A percentile compares a stretch with the other conserved stretches of the same genome.
These are phyloP conservation scores for Lentinula edodes DNA, from an alignment of 768 basidiomycete species.

Conservation along the genomic window DNA sequence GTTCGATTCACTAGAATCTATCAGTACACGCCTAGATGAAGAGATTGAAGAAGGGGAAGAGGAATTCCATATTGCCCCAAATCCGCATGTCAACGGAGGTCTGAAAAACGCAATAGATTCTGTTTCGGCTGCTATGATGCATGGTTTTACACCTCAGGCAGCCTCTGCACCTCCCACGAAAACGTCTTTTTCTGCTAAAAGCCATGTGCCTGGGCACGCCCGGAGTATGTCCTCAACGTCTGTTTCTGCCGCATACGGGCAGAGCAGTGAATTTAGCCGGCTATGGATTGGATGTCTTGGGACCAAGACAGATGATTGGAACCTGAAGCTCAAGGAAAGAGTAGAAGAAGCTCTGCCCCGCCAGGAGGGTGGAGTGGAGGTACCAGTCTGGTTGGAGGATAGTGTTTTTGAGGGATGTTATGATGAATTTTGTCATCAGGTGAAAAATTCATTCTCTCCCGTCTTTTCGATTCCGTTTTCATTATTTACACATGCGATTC, in stretches of 20 bases:
- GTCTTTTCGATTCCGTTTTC: constrained; percentile 10
- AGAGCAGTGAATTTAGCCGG: constrained; percentile 40
- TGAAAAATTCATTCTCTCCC: constrained; percentile 23
- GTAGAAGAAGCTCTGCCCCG: constrained; percentile 1
- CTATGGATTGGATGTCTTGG: constrained; percentile 73
- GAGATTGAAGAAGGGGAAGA: constrained; percentile 11
- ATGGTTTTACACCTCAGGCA: background rate
- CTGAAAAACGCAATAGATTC: constrained; percentile 71
- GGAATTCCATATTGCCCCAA: constrained; percentile 47
- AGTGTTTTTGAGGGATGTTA: constrained; percentile 75
- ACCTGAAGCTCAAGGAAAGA: background rate
- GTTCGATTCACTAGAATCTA: constrained; percentile 7
- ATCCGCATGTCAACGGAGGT: constrained; percentile 77
- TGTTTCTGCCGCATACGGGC: constrained; percentile 26
- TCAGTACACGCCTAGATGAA: background rate
- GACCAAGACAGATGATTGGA: constrained; percentile 54
- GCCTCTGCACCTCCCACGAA: background rate
- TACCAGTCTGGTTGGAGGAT: constrained; percentile 76
- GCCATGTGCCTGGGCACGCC: constrained; percentile 9
- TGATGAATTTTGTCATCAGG: constrained; percentile 83
- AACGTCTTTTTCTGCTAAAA: background rate
- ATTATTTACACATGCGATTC: constrained; percentile 12
- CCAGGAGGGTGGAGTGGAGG: constrained; percentile 23
- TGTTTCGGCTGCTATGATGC: constrained; percentile 6
- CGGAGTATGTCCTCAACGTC: constrained; percentile 29